Evolutionary conservation across 2,329 filamentous ascomycete species (phyloP), one percentile per base, ranked within the genome.

Genomic region (Phialophora expanda): DNA sequence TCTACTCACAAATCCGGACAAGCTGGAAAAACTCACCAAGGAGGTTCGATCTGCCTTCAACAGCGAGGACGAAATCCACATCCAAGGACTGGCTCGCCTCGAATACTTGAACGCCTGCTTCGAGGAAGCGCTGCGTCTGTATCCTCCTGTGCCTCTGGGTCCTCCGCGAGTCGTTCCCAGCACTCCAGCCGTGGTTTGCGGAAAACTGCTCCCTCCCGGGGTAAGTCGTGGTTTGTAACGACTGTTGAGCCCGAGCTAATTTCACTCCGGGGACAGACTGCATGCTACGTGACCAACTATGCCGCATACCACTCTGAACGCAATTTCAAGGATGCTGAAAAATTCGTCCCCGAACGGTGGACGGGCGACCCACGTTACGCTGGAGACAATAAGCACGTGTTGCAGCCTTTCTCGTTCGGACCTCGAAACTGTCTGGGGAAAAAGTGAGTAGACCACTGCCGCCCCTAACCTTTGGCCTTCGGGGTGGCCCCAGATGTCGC

Each of bases 71-170:
- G 68, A 74, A 1, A 83, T 84, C 66, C 44, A 26, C 6, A 44
- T 64, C 44, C 6, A 4, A 4, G 48, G 75, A 2, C 78, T 78
- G 32, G 51, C n/a, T 3, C 65, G 70, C 41, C 71, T 83, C 6
- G 70, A 74, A 0, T 84, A 83, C 66, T 72, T 84, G 1, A 75
- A 76, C 4, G 82, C 81, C 3, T 78, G 76, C 62, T 77, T 85
- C 28, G 77, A 84, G 48, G 82, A 85, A 70, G 73, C 78, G 0
- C 73, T 84, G 65, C 78, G 83, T 20, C 73, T 84, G 55, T 78
- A 78, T 4, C 81, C 83, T 2, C 77, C 81, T 0, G 78, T 80
- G 0, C 73, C 75, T 3, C 70, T 70, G 0, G 72, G n/a, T 4
- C 28, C 65, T 14, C 65, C n/a, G 3, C 48, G 20, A 73, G 74